Evolutionary conservation across 2,329 filamentous ascomycete genomes (phyloP).

Genomic region (Colletotrichum liaoningense): DNA sequence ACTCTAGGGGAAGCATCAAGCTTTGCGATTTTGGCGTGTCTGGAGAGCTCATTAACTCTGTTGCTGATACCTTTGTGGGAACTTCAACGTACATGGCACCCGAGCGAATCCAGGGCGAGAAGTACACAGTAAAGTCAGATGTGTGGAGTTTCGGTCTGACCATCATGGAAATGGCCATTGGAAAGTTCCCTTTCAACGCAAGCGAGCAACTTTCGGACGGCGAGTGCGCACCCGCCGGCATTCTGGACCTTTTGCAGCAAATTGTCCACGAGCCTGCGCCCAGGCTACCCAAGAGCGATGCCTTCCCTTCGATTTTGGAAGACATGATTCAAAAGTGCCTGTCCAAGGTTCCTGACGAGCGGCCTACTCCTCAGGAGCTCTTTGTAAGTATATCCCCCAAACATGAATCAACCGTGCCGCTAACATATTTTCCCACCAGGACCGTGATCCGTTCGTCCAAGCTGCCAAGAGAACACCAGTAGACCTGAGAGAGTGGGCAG

Average conservation of each 20-base stretch:
- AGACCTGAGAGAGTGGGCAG: slow-evolving; percentile 91
- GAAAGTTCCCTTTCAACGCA: slow-evolving; percentile 92
- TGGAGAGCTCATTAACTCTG: slow-evolving; percentile 95
- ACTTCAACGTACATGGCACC: slow-evolving; percentile 99
- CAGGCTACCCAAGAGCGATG: slow-evolving; percentile 94
- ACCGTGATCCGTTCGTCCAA: slow-evolving; percentile 93
- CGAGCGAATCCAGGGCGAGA: slow-evolving; percentile 95
- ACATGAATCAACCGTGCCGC: background rate
- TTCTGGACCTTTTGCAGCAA: slow-evolving; percentile 94
- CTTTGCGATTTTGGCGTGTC: slow-evolving; percentile 99
- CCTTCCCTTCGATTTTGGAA: slow-evolving; percentile 93
- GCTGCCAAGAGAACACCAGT: slow-evolving; percentile 97
- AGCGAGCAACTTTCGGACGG: slow-evolving; percentile 78
- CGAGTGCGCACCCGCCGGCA: slow-evolving; percentile 89
- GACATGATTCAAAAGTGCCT: slow-evolving; percentile 98
- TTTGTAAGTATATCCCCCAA: slow-evolving; percentile 72
- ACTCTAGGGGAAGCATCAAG: slow-evolving; percentile 94
- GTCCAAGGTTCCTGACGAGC: slow-evolving; percentile 86
- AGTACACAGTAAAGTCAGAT: slow-evolving; percentile 97
- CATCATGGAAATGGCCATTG: slow-evolving; percentile 97
- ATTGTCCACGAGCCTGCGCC: slow-evolving; percentile 97
- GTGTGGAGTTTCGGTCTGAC: slow-evolving; percentile 98
- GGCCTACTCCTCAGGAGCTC: slow-evolving; percentile 92
- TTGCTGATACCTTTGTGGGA: slow-evolving; percentile 97
- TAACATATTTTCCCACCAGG: slow-evolving; percentile 62